Evolutionary conservation across 176 grass and related monocot genomes (phyloP).

Genomic region (Carex cristatella): DNA sequence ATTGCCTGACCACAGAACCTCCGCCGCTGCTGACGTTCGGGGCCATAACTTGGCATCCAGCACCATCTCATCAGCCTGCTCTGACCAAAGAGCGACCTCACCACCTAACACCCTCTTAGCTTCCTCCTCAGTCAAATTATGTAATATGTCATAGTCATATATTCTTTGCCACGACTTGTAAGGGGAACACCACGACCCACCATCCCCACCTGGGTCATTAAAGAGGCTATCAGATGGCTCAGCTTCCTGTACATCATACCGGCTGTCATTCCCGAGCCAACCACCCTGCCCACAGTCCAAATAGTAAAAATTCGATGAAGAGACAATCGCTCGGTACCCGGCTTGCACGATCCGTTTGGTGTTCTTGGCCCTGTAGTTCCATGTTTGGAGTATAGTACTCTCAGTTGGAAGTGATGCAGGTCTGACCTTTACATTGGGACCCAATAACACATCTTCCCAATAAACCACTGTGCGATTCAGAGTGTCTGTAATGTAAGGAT

Average conservation of each 20-base stretch:
- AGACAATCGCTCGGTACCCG: constrained; percentile 76
- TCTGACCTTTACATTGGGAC: constrained; percentile 43
- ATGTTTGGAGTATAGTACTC: constrained; percentile 87
- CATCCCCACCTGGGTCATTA: constrained; percentile 78
- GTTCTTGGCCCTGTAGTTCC: constrained; percentile 89
- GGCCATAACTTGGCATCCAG: constrained; percentile 76
- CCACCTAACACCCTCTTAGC: constrained; percentile 57
- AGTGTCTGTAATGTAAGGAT: constrained; percentile 49
- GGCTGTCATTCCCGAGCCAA: constrained; percentile 88
- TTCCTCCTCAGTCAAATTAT: constrained; percentile 71
- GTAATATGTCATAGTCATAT: constrained; percentile 93
- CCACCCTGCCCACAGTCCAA: constrained; percentile 94
- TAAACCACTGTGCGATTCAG: constrained; percentile 88
- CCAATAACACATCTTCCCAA: constrained; percentile 92
- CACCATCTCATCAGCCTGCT: constrained; percentile 67
- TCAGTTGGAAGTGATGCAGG: constrained; percentile 48
- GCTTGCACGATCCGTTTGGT: constrained; percentile 75
- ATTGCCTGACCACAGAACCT: constrained; percentile 91
- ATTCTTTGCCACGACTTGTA: constrained; percentile 95
- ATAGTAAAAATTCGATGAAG: constrained; percentile 85
- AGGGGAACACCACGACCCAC: constrained; percentile 90
- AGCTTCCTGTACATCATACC: constrained; percentile 77
- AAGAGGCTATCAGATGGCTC: constrained; percentile 54
- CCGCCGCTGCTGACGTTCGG: constrained; percentile 58
- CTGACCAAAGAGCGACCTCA: constrained; percentile 95